Percentiles rank a stretch among this genome's conserved stretches.
Evolutionary conservation across 2,329 filamentous ascomycete species (phyloP).

Genomic region (Pseudonectria foliicola): DNA sequence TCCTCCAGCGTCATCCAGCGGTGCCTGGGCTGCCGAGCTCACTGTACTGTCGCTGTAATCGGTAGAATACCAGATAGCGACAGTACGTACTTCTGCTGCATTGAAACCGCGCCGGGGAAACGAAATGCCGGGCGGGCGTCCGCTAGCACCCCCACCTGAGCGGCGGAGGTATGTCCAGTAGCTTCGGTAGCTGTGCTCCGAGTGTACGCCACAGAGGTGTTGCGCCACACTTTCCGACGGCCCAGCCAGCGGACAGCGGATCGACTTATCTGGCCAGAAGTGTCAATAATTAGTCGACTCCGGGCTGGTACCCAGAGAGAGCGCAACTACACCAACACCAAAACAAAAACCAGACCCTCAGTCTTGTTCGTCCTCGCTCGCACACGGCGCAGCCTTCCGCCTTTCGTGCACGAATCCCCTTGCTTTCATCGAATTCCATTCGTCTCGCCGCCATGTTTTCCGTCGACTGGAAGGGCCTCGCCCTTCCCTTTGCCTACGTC

Average conservation of each 20-base stretch:
- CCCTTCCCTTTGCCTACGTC: constrained; percentile 84
- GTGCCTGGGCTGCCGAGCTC: not conserved
- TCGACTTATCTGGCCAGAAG: constrained; percentile 18
- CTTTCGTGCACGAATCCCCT: too few species aligned
- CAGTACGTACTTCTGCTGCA: too few species aligned
- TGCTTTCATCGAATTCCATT: too few species aligned
- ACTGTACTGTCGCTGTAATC: too few species aligned
- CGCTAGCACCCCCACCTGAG: too few species aligned
- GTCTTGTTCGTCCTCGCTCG: too few species aligned
- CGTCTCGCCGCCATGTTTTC: constrained; percentile 40
- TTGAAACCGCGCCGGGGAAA: too few species aligned
- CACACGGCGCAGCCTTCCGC: too few species aligned
- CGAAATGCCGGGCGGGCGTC: too few species aligned
- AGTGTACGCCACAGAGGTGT: constrained; percentile 6
- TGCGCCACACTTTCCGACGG: constrained; percentile 7
- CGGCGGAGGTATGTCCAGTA: not conserved
- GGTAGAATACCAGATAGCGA: too few species aligned
- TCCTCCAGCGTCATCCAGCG: too few species aligned
- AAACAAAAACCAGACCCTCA: too few species aligned
- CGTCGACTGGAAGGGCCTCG: constrained; percentile 75
- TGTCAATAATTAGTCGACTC: not conserved
- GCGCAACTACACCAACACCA: constrained; percentile 2
- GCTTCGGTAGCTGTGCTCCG: not conserved
- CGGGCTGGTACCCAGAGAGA: constrained; percentile 1
- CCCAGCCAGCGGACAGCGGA: constrained; percentile 6